phyloP scores from a whole-genome alignment of 225 moss, liverwort and hornwort species.

The Neckera pumila region DNA sequence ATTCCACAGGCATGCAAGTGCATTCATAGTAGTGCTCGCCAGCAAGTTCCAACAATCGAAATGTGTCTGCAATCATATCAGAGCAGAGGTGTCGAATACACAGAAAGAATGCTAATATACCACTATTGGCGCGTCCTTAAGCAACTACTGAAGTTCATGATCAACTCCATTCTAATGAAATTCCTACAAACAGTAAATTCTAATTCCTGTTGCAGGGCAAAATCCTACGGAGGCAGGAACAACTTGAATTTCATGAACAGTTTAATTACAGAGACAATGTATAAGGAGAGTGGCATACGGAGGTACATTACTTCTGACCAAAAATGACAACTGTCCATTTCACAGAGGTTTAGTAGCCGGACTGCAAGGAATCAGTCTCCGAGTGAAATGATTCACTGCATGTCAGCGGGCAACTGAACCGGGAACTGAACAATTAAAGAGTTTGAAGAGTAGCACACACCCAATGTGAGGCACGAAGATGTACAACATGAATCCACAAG shows the following conservation, averaged over 20 bases:
- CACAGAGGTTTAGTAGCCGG: not conserved
- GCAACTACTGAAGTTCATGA: not conserved
- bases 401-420: not conserved
- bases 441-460: not conserved
- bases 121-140: no score
- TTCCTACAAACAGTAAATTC: not conserved
- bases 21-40: not conserved
- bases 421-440: not conserved
- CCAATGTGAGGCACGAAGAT: not conserved
- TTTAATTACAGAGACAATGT: not conserved
- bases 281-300: not conserved
- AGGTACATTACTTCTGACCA: not conserved
- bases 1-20: no score
- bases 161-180: not conserved
- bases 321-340: slow-evolving; percentile 13
- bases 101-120: no score
- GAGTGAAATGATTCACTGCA: not conserved
- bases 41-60: no score
- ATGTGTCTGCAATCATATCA: no score
- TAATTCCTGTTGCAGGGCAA: not conserved
- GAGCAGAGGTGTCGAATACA: no score
- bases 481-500: not conserved
- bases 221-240: not conserved
- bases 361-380: not conserved
- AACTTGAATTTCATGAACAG: not conserved